A percentile compares a stretch with the other conserved stretches of the same genome.
These are phyloP conservation scores for Penicillium hesseltinei DNA, from an alignment of 2,329 filamentous ascomycete species.

Conservation along the genomic window DNA sequence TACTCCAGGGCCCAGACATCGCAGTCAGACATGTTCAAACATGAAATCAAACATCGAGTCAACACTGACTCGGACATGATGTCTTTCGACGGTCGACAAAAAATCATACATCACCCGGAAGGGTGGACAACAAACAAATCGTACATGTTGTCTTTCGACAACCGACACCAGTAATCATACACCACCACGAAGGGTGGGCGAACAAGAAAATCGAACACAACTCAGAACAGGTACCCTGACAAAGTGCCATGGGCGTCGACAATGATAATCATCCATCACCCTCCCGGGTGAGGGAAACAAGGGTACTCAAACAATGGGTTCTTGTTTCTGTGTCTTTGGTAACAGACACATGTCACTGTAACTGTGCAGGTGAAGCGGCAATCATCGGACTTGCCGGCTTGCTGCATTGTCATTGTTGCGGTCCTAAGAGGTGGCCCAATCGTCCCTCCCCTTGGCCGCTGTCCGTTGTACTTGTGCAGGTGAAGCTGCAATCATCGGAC, in stretches of 20 bases:
- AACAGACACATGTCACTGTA: background rate
- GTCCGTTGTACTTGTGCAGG: background rate
- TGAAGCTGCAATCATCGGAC: background rate
- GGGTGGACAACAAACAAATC: background rate
- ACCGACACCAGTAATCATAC: background rate
- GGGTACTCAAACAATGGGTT: background rate
- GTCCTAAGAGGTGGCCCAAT: background rate
- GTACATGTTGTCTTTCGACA: background rate
- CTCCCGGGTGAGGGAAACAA: background rate
- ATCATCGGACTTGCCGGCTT: slow-evolving; percentile 1
- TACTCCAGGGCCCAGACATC: background rate
- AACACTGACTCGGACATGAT: background rate
- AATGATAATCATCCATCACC: background rate
- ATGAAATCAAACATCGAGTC: background rate
- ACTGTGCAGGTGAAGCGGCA: slow-evolving; percentile 1
- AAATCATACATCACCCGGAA: background rate
- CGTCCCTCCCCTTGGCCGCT: slow-evolving; percentile 1
- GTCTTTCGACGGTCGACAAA: background rate
- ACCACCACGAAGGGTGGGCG: background rate
- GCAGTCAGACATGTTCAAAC: background rate
- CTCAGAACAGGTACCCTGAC: background rate
- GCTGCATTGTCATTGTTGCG: background rate
- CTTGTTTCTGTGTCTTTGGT: background rate
- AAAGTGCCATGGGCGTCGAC: background rate
- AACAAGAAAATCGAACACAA: background rate